These are phyloP conservation scores for Mortierella sp. DNA, from an alignment of 371 early-diverging fungal species.

Conservation along the genomic window DNA sequence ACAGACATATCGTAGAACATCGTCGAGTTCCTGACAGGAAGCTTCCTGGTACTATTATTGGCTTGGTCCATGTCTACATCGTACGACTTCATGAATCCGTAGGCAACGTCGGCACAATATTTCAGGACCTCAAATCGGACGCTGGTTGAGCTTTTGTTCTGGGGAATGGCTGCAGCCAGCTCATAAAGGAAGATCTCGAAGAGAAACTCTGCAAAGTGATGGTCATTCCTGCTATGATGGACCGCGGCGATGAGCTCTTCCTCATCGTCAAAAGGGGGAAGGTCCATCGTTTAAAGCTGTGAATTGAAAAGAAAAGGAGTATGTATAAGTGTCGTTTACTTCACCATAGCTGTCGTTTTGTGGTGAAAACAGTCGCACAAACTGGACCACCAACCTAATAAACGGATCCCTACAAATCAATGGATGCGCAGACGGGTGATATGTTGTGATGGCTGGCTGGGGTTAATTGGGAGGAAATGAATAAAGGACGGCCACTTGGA, in stretches of 20 bases:
- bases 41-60: neutral
- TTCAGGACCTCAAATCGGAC: conserved; percentile 9
- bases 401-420: too few species aligned
- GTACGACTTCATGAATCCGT: conserved; percentile 2
- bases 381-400: too few species aligned
- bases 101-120: conserved; percentile 1
- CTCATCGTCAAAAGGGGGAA: neutral
- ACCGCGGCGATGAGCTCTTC: conserved; percentile 7
- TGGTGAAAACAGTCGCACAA: too few species aligned
- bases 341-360: too few species aligned
- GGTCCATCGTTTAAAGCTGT: neutral
- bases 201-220: conserved; percentile 36
- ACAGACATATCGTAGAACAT: conserved; percentile 15
- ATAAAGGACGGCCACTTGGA: too few species aligned
- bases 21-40: neutral
- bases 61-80: neutral
- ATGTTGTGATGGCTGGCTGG: too few species aligned
- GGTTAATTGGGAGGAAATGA: too few species aligned
- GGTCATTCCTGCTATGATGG: conserved; percentile 19
- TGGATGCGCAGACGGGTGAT: too few species aligned
- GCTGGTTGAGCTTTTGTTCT: conserved; percentile 1
- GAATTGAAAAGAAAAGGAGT: neutral
- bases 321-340: neutral
- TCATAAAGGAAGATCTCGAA: conserved; percentile 45
- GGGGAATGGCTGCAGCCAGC: conserved; percentile 12